Evolutionary conservation across 1,284 basidiomycete genomes (phyloP).

Genomic region (Malassezia sp.): DNA sequence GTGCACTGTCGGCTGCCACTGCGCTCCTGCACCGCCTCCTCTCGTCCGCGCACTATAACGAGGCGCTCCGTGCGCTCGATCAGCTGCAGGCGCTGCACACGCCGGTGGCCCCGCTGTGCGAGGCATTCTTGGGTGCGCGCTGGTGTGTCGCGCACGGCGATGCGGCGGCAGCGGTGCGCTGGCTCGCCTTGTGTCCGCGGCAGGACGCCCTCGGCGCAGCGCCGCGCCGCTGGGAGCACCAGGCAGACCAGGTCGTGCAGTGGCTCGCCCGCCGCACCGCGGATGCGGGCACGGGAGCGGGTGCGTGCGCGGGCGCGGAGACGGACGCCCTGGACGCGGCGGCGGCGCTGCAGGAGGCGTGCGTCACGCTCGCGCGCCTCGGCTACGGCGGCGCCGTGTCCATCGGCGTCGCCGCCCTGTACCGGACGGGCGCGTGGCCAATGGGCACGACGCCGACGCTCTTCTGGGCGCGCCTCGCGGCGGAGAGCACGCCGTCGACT

Average conservation of each 20-base stretch:
- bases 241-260: background rate
- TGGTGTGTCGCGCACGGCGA: conserved; percentile 4
- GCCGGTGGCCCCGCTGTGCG: conserved; percentile 7
- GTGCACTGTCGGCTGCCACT: background rate
- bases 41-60: background rate
- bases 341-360: background rate
- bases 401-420: conserved; percentile 2
- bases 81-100: conserved; percentile 11
- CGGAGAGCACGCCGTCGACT: background rate
- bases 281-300: too few species aligned
- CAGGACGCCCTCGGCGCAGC: background rate
- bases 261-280: background rate
- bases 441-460: background rate
- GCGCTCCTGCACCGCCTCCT: conserved; percentile 11
- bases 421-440: background rate
- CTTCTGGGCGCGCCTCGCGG: background rate
- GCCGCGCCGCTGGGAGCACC: background rate
- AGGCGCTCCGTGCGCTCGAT: conserved; percentile 2
- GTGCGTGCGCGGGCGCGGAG: too few species aligned
- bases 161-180: background rate
- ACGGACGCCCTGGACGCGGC: too few species aligned
- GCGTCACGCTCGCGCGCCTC: conserved; percentile 1
- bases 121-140: conserved; percentile 7
- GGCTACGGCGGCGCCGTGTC: conserved; percentile 1
- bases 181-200: background rate